These are phyloP conservation scores for Trichosanthes cucumerina DNA, from an alignment of 306 rosid genomes.

Conservation along the genomic window DNA sequence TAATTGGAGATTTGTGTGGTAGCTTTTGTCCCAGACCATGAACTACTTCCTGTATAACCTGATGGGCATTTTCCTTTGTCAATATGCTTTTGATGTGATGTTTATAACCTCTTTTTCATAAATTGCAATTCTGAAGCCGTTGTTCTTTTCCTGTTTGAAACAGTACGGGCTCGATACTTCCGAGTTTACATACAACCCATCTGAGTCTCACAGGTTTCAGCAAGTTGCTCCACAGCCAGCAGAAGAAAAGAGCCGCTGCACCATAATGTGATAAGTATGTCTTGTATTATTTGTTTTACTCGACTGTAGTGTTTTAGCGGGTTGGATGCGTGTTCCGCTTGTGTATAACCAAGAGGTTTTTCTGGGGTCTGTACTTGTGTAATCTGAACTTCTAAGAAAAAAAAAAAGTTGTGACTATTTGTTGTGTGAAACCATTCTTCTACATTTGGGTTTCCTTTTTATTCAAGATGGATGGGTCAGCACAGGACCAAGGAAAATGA, in stretches of 20 bases:
- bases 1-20: neutral
- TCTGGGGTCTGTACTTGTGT: constrained; percentile 17
- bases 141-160: neutral
- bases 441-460: constrained; percentile 1
- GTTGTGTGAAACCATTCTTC: constrained; percentile 21
- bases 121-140: neutral
- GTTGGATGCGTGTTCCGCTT: constrained; percentile 24
- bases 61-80: neutral
- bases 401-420: constrained; percentile 12
- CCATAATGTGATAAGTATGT: constrained; percentile 55
- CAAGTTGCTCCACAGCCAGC: constrained; percentile 63
- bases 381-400: neutral
- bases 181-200: constrained; percentile 91
- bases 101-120: neutral
- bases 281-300: constrained; percentile 10
- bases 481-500: neutral
- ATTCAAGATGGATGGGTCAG: constrained; percentile 8
- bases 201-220: constrained; percentile 68
- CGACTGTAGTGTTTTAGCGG: neutral
- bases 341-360: constrained; percentile 25
- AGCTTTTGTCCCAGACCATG: neutral
- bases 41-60: neutral
- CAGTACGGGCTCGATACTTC: constrained; percentile 99
- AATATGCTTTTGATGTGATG: neutral
- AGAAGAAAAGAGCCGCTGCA: constrained; percentile 88